These are phyloP conservation scores for Ophiostoma montium DNA, from an alignment of 2,329 filamentous ascomycete species.

Conservation along the genomic window DNA sequence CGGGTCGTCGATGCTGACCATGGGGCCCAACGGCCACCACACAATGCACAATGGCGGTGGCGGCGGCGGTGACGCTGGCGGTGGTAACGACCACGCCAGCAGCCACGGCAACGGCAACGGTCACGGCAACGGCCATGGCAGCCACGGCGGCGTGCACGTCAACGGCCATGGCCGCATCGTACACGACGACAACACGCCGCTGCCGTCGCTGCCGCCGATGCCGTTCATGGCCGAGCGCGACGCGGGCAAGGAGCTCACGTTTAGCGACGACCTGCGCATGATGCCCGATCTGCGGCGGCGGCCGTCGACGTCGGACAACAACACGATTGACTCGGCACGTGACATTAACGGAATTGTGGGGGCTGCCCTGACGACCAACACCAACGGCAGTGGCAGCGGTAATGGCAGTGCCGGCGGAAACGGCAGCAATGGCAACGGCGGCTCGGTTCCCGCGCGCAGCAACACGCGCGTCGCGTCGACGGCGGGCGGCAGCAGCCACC, in stretches of 20 bases:
- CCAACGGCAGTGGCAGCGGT: background rate
- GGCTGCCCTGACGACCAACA: slow-evolving; percentile 5
- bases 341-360: slow-evolving; percentile 8
- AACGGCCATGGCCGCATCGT: slow-evolving; percentile 1
- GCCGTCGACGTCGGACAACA: slow-evolving; percentile 18
- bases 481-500: background rate
- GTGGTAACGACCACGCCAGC: slow-evolving; percentile 1
- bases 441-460: background rate
- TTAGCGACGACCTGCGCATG: slow-evolving; percentile 11
- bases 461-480: slow-evolving; percentile 8
- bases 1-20: slow-evolving; percentile 3
- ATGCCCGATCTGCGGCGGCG: slow-evolving; percentile 13
- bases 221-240: slow-evolving; percentile 13
- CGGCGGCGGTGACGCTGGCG: background rate
- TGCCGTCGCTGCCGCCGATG: slow-evolving; percentile 13
- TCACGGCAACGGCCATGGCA: background rate
- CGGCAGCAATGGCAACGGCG: background rate
- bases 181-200: slow-evolving; percentile 7
- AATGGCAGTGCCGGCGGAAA: background rate
- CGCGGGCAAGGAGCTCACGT: slow-evolving; percentile 10
- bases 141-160: slow-evolving; percentile 1
- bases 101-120: background rate
- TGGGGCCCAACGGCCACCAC: background rate
- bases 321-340: slow-evolving; percentile 12
- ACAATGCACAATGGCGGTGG: too few species aligned